Evolutionary conservation across 208 protist species (phyloP).

Genomic region (Trypanosoma rangeli): DNA sequence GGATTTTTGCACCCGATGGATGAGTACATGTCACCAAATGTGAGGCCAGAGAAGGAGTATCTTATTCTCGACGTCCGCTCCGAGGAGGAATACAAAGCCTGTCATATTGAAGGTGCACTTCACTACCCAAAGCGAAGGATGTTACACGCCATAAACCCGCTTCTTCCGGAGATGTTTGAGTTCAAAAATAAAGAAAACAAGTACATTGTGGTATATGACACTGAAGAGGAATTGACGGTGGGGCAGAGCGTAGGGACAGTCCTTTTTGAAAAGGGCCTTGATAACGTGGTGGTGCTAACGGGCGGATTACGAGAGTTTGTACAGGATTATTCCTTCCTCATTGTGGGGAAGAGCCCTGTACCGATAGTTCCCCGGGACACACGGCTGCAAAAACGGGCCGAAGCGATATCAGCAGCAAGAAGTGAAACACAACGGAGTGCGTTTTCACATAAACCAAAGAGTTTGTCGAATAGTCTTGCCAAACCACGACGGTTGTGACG

Average conservation of each 20-base stretch:
- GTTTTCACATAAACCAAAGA: constrained; percentile 81
- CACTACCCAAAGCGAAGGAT: constrained; percentile 83
- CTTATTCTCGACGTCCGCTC: constrained; percentile 82
- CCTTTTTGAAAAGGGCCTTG: constrained; percentile 86
- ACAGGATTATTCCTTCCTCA: constrained; percentile 61
- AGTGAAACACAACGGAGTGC: constrained; percentile 72
- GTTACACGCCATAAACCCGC: constrained; percentile 73
- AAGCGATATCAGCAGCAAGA: constrained; percentile 59
- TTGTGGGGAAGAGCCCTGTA: constrained; percentile 61
- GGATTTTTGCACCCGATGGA: constrained; percentile 86
- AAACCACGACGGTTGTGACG: constrained; percentile 27
- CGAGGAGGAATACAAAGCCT: constrained; percentile 69
- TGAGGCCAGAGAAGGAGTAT: constrained; percentile 32
- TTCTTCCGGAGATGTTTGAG: constrained; percentile 80
- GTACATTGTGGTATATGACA: constrained; percentile 86
- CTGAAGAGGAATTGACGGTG: constrained; percentile 71
- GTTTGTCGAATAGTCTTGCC: constrained; percentile 80
- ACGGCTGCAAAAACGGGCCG: constrained; percentile 69
- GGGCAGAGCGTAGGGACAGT: constrained; percentile 49
- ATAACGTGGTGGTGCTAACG: constrained; percentile 81
- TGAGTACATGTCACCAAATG: constrained; percentile 53
- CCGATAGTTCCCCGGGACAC: constrained; percentile 70
- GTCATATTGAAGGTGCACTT: constrained; percentile 77
- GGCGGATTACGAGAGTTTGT: constrained; percentile 86
- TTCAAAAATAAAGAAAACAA: constrained; percentile 89